Percentiles rank a stretch among this genome's conserved stretches.
Conservation (phyloP, 306 rosid genomes). For the Hippophae gyantsensis region DNA sequence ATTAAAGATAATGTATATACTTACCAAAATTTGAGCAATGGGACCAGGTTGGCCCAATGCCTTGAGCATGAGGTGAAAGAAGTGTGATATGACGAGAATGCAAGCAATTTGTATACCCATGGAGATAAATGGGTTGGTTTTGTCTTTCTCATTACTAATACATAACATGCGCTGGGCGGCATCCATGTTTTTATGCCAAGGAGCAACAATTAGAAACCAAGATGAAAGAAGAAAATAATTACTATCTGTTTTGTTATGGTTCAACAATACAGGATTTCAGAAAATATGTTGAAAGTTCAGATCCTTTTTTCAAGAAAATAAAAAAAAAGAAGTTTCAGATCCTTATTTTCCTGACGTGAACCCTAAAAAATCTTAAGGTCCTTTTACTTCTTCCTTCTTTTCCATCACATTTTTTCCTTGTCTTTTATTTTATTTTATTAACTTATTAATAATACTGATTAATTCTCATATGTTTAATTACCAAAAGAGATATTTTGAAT, state of each 20-base stretch:
- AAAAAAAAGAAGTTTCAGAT: constrained; percentile 21
- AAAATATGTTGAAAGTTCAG: neutral
- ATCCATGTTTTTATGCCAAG: constrained; percentile 41
- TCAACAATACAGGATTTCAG: neutral
- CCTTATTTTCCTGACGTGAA: constrained; percentile 32
- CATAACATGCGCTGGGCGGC: constrained; percentile 63
- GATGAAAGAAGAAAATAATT: neutral
- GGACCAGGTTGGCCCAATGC: constrained; percentile 84
- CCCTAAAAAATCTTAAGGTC: constrained; percentile 12
- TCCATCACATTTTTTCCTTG: too few species aligned
- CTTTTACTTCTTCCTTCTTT: constrained; percentile 9
- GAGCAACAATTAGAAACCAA: neutral
- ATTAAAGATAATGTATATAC: neutral
- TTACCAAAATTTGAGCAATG: constrained; percentile 72
- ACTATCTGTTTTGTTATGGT: neutral
- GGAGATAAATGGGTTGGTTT: constrained; percentile 67
- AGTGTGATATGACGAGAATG: constrained; percentile 86
- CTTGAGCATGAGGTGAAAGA: constrained; percentile 69
- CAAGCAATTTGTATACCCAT: constrained; percentile 80
- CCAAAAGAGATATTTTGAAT: too few species aligned
- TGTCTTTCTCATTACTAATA: constrained; percentile 19
- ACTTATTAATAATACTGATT: too few species aligned
- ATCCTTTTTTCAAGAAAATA: neutral
- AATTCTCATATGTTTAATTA: too few species aligned
- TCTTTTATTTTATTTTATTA: too few species aligned